These are phyloP conservation scores for Chlamydomonas eustigma DNA, from an alignment of 139 green algal species.

Conservation along the genomic window DNA sequence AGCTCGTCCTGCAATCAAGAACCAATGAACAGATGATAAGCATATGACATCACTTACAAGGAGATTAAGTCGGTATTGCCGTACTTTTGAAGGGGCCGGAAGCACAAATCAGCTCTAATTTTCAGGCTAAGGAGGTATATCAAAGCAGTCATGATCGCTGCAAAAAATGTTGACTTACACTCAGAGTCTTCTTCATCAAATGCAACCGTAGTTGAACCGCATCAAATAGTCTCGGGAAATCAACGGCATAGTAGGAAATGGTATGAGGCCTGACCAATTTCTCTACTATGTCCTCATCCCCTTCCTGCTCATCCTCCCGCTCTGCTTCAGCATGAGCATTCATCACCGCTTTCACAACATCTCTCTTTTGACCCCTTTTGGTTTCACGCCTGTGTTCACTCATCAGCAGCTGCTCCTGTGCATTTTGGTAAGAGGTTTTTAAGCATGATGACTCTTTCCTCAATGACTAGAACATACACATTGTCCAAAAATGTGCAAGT, in stretches of 20 bases:
- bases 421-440: too few species aligned
- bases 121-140: too few species aligned
- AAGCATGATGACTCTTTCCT: too few species aligned
- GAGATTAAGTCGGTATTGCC: background rate
- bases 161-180: too few species aligned
- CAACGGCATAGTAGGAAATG: slow-evolving; percentile 36
- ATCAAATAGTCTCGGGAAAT: slow-evolving; percentile 35
- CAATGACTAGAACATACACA: too few species aligned
- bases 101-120: too few species aligned
- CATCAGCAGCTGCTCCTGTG: slow-evolving; percentile 40
- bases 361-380: slow-evolving; percentile 23
- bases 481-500: too few species aligned
- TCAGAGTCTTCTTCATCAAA: slow-evolving; percentile 28
- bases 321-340: background rate
- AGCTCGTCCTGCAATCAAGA: slow-evolving; percentile 22
- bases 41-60: background rate
- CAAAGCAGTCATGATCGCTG: too few species aligned
- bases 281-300: slow-evolving; percentile 18
- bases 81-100: too few species aligned
- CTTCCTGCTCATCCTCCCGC: background rate
- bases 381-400: slow-evolving; percentile 33
- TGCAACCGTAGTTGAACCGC: slow-evolving; percentile 28
- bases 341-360: slow-evolving; percentile 24
- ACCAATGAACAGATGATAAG: background rate
- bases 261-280: slow-evolving; percentile 7